Conservation (phyloP, 2,329 filamentous ascomycete species). For the Juglanconis oblonga region DNA sequence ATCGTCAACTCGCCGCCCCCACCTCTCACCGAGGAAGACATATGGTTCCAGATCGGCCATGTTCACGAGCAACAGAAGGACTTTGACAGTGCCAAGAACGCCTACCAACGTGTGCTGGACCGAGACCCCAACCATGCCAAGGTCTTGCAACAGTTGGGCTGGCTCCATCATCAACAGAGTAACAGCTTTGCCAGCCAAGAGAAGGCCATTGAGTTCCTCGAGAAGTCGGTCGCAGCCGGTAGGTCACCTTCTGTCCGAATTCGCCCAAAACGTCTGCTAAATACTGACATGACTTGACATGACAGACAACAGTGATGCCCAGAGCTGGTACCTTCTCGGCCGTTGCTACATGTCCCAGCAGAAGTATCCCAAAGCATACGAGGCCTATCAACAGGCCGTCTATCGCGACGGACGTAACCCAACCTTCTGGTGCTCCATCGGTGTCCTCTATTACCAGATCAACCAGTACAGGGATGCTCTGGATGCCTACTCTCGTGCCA, state of each 20-base stretch:
- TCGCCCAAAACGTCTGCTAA: constrained; percentile 7
- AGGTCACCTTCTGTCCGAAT: constrained; percentile 34
- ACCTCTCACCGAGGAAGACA: constrained; percentile 93
- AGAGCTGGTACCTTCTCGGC: constrained; percentile 97
- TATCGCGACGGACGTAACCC: constrained; percentile 97
- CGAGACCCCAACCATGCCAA: constrained; percentile 96
- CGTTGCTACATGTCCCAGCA: constrained; percentile 99
- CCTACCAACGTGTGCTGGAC: constrained; percentile 90
- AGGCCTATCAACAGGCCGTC: constrained; percentile 97
- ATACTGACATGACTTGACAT: constrained; percentile 25
- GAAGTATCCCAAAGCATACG: constrained; percentile 97
- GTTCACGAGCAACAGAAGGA: constrained; percentile 99
- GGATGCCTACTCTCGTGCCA: constrained; percentile 95
- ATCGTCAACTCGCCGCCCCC: constrained; percentile 91
- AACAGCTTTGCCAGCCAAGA: constrained; percentile 89
- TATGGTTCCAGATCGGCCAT: constrained; percentile 99
- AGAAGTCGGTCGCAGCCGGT: constrained; percentile 94
- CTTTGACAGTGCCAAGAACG: constrained; percentile 87
- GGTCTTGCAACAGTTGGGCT: constrained; percentile 94
- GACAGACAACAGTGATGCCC: constrained; percentile 86
- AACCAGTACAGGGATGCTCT: constrained; percentile 98
- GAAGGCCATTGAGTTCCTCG: constrained; percentile 92
- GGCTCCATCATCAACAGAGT: constrained; percentile 96
- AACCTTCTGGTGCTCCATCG: constrained; percentile 99
- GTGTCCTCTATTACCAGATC: constrained; percentile 98